Base-by-base conservation (phyloP, 2,329 filamentous ascomycete genomes). In the Ophiobolus disseminans region DNA sequence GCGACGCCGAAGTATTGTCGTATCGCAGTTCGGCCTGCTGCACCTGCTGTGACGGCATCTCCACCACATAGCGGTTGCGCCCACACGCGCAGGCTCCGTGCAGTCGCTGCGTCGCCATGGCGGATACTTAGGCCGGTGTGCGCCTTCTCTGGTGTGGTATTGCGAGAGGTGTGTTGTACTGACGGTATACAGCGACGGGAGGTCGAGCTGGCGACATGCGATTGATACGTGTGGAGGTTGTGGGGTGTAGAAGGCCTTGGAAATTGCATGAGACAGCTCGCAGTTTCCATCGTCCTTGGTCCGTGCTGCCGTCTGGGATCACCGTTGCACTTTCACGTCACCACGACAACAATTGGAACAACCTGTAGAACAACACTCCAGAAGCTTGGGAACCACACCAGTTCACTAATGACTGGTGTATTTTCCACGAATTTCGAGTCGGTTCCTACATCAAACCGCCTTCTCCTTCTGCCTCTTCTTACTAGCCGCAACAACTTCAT, bases 31-130 rank as follows among this genome's bases (percentile, higher is more conserved):
- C 69, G 54, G 91, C 83, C 17, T 95, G 84, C 58, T 86, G 81
- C 13, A 86, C 85, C 40, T 81, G 75, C 25, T 84, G 76, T 30
- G 76, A 73, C 31, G 91, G 91, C 19, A 93, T 80, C 36, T 83
- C 75, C 59, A 96, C 85, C 48, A 86, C 80, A 75, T 96, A 96
- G 67, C 86, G 82, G 67, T 94, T 96, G 53, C 92, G 85, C 48
- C 91, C 91, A 73, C 92, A 97, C 43, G 88, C 86, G 77, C 92
- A 96, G 57, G 86, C 84, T 63, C 91, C 91, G 57, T 82, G 85
- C 48, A 96, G 81, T 30, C 81, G 80, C 52, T 82, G 69, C 31
- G 67, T 56, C 44, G 69, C 66, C 68, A 68, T 68, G 45, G 30
- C 28, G 23, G 40, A n/a, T 23, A 46, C n/a, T 42, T 45, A 11